Percentiles rank a stretch among this genome's conserved stretches.
These are phyloP conservation scores for Ceratocystis eucalypticola DNA, from an alignment of 2,329 filamentous ascomycete species.

Conservation along the genomic window DNA sequence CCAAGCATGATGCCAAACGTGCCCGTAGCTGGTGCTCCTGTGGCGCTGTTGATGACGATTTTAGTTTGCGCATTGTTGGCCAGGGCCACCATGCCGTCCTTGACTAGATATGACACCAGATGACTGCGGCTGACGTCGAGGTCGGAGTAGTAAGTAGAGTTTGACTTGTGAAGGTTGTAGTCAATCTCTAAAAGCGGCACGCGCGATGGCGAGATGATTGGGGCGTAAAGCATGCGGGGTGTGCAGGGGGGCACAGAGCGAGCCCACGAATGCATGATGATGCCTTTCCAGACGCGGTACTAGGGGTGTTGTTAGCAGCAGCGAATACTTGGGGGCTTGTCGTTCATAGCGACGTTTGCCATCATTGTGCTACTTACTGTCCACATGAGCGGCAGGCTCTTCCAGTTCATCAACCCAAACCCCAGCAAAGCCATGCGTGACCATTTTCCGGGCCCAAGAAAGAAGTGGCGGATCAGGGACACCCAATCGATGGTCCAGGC, in stretches of 20 bases:
- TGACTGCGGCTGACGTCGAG: slow-evolving; percentile 74
- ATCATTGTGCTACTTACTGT: slow-evolving; percentile 40
- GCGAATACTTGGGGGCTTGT: background rate
- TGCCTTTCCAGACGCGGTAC: slow-evolving; percentile 46
- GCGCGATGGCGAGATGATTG: slow-evolving; percentile 52
- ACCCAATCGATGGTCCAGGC: slow-evolving; percentile 34
- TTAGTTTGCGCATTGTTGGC: slow-evolving; percentile 36
- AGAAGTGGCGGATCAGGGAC: slow-evolving; percentile 30
- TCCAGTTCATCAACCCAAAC: slow-evolving; percentile 53
- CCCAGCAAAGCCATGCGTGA: slow-evolving; percentile 40
- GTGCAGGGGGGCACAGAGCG: slow-evolving; percentile 36
- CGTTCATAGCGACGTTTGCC: too few species aligned
- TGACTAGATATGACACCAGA: slow-evolving; percentile 56
- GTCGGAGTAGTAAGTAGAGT: slow-evolving; percentile 77
- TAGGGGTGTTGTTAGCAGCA: slow-evolving; percentile 23
- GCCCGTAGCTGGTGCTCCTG: slow-evolving; percentile 38
- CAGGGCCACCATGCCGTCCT: slow-evolving; percentile 41
- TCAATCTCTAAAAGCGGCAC: slow-evolving; percentile 66
- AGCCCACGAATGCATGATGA: slow-evolving; percentile 40
- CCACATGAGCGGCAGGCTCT: slow-evolving; percentile 63
- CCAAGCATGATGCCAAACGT: slow-evolving; percentile 53
- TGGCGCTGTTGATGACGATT: slow-evolving; percentile 38
- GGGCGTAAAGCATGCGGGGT: slow-evolving; percentile 57
- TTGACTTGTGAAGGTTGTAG: slow-evolving; percentile 73
- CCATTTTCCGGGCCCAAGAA: slow-evolving; percentile 41